Conservation (phyloP, 2,329 filamentous ascomycete genomes). For the Blastomyces emzantsi region DNA sequence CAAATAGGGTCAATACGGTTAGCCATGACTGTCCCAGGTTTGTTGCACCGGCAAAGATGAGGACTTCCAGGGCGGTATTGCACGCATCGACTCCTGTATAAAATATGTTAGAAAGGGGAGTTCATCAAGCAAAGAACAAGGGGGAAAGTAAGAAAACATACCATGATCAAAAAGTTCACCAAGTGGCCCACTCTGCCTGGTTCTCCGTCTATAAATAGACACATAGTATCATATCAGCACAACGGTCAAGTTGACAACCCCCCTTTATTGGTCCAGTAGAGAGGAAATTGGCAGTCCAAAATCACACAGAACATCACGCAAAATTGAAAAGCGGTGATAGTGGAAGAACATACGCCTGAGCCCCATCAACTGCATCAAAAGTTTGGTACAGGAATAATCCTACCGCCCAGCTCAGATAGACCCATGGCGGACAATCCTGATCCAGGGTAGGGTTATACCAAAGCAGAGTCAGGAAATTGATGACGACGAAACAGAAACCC, state of each 20-base stretch:
- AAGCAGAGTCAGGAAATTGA: conserved; percentile 82
- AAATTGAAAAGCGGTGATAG: conserved; percentile 2
- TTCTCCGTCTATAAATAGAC: conserved; percentile 56
- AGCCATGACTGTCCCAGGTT: conserved; percentile 90
- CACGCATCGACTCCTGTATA: conserved; percentile 69
- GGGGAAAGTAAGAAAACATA: conserved; percentile 21
- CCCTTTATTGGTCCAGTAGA: not conserved
- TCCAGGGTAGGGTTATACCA: conserved; percentile 96
- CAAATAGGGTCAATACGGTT: conserved; percentile 75
- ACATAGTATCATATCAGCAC: not conserved
- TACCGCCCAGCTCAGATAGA: conserved; percentile 83
- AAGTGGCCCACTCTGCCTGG: conserved; percentile 81
- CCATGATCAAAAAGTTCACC: conserved; percentile 97
- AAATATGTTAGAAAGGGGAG: conserved; percentile 12
- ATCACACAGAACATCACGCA: not conserved
- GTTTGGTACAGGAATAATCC: conserved; percentile 96
- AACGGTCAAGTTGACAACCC: not conserved
- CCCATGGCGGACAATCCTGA: conserved; percentile 88
- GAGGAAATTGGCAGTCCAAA: not conserved
- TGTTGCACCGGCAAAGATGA: conserved; percentile 85
- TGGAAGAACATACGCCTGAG: conserved; percentile 63
- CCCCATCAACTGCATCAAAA: conserved; percentile 92
- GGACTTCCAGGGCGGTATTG: conserved; percentile 87
- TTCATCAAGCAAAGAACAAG: not conserved
- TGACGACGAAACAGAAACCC: conserved; percentile 80